Evolutionary conservation across 257 asterid species (phyloP), one percentile per base, ranked within the genome.

Genomic region (Ilex asprella): DNA sequence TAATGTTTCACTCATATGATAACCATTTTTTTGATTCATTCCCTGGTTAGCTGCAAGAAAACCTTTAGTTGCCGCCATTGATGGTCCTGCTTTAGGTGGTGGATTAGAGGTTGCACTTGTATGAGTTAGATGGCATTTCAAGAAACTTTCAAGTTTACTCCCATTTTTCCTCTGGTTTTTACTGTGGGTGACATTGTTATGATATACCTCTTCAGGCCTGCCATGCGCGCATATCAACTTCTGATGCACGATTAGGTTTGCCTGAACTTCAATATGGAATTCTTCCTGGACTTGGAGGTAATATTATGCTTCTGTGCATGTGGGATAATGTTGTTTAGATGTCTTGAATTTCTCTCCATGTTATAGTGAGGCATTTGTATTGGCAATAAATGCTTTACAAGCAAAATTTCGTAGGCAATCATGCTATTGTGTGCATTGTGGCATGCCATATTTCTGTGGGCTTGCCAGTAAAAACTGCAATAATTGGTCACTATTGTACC

Each of bases 201-300:
- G 1, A 12, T 62, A 29, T 71, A 69, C 35, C 59, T 63, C 8
- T 69, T 72, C 75, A 93, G 99, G 96, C 87, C 49, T 93, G 99
- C 75, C 99, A 93, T 82, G 99, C 97, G 2, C 97, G 99, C 35
- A 70, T 93, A 73, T 81, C 94, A 67, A 87, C 99, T 30, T 81
- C 94, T 7, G 68, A 66, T 76, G 96, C 97, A 35, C 92, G 82
- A 72, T 66, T 93, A 70, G 99, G 99, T 47, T 82, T 93, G 70
- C 99, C 99, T 15, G 99, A 93, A 73, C 83, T 93, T 73, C 97
- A 87, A 78, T 95, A 89, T 54, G 99, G 99, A 29, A 73, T 93
- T 66, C 81, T 89, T 73, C 99, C 99, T 58, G 99, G 99, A 54
- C 89, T 93, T 77, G 99, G 99, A 85, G 99, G 99, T 91, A 74